Evolutionary conservation across 768 basidiomycete species (phyloP), one percentile per base, ranked within the genome.

Genomic region (Candolleomyces aberdarensis): DNA sequence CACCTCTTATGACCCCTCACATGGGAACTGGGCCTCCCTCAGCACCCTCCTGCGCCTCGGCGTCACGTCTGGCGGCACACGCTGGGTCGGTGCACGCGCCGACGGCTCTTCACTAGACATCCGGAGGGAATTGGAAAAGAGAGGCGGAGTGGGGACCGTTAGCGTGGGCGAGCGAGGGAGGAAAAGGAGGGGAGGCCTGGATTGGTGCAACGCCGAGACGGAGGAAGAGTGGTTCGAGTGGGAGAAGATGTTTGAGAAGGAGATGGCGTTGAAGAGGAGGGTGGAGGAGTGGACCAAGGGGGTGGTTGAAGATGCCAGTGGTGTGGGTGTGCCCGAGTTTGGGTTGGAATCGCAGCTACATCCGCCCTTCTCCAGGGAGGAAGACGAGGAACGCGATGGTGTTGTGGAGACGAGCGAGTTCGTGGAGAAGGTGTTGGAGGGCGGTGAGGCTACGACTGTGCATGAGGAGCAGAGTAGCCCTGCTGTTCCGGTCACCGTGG

Each of bases 181-280:
- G 48, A 19, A 8, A 20, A 20, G 26, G 49, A 20, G 20, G n/a
- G 20, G 49, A 13, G 67, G 62, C 72, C 71, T 70, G 66, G 75
- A 64, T 57, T 84, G 63, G 80, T 66, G 72, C 48, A 69, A 71
- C 15, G 68, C 82, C 11, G 74, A 75, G 26, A 79, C 77, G 17
- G 84, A 85, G 66, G 74, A 74, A 49, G 78, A 80, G 40, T 84
- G 84, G 83, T 62, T 72, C 14, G 74, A 75, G 26, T 80, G 76
- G 75, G 83, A 84, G 69, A 71, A 61, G 60, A 72, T 62, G 60
- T 74, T 74, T 68, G 60, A 66, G 22, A 59, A 68, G 48, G 70
- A 74, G 49, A 57, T 67, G 32, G 51, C 44, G 9, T 31, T 72
- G 31, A 70, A 68, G 62, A 58, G 65, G 56, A 69, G 68, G 61